Evolutionary conservation across 2,329 filamentous ascomycete genomes (phyloP).

Genomic region (Talaromyces atroroseus): DNA sequence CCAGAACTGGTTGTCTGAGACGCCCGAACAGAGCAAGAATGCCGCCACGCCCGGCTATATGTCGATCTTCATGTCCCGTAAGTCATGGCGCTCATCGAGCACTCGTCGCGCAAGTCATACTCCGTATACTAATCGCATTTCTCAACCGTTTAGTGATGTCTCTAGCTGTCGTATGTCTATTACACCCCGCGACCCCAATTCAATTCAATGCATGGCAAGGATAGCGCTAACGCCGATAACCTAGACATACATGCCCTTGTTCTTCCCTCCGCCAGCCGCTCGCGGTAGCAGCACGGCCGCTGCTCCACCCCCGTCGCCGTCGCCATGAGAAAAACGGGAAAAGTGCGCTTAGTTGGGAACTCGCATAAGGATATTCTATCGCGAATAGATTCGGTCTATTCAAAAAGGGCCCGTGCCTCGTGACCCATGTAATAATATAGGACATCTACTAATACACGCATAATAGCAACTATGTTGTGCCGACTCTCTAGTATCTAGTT

Average conservation of each 20-base stretch:
- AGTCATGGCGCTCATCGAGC: conserved; percentile 28
- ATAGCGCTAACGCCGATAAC: neutral
- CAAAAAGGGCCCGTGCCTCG: neutral
- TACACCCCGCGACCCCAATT: neutral
- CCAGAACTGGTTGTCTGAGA: conserved; percentile 45
- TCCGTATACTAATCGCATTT: conserved; percentile 9
- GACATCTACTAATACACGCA: conserved; percentile 2
- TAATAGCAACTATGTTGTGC: neutral
- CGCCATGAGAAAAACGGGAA: conserved; percentile 10
- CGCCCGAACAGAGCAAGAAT: conserved; percentile 51
- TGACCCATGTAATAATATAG: conserved; percentile 5
- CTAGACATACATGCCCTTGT: conserved; percentile 60
- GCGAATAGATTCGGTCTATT: neutral
- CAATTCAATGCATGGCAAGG: neutral
- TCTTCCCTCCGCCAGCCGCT: conserved; percentile 52
- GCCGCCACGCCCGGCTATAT: conserved; percentile 66
- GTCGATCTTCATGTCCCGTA: conserved; percentile 73
- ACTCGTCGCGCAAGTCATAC: conserved; percentile 10
- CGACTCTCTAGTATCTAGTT: too few species aligned
- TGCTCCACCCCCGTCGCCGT: conserved; percentile 42
- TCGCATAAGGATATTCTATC: neutral
- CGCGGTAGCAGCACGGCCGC: conserved; percentile 38
- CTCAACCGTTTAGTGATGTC: conserved; percentile 51
- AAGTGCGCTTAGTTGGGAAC: neutral
- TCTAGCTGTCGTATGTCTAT: conserved; percentile 45